These are phyloP conservation scores for Oryza brachyantha DNA, from an alignment of 176 grass and related monocot genomes.

Conservation along the genomic window DNA sequence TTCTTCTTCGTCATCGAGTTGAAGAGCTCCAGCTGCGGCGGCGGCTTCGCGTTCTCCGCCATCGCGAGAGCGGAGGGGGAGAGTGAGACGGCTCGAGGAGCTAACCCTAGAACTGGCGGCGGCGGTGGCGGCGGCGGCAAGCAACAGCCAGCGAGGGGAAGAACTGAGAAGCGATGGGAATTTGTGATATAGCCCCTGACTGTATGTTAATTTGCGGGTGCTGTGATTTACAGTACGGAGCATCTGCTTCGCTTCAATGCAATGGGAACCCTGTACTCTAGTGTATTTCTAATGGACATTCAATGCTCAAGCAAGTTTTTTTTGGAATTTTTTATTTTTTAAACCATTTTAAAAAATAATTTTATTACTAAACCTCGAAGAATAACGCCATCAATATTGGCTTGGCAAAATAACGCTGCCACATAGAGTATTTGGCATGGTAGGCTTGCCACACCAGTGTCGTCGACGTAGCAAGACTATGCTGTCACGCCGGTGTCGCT, in stretches of 20 bases:
- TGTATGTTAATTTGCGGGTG: background rate
- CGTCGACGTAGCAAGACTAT: no score
- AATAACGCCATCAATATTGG: no score
- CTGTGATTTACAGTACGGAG: background rate
- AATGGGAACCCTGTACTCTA: background rate
- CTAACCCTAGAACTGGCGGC: conserved; percentile 10
- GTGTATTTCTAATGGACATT: no score
- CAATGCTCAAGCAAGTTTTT: no score
- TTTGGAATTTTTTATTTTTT: no score
- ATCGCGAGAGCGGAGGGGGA: background rate
- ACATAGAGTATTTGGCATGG: no score
- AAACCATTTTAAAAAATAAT: no score
- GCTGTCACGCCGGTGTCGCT: no score
- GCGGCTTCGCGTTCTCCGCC: background rate
- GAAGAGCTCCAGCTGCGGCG: conserved; percentile 52
- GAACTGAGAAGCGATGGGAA: background rate
- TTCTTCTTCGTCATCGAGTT: conserved; percentile 73
- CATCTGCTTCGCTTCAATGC: background rate
- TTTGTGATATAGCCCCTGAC: background rate
- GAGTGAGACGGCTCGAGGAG: background rate
- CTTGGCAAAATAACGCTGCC: no score
- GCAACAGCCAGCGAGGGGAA: background rate
- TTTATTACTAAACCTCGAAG: no score
- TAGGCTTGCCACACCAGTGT: no score
- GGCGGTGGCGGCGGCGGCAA: background rate